Conservation (phyloP, 2,329 filamentous ascomycete genomes). For the Fusarium sp. region DNA sequence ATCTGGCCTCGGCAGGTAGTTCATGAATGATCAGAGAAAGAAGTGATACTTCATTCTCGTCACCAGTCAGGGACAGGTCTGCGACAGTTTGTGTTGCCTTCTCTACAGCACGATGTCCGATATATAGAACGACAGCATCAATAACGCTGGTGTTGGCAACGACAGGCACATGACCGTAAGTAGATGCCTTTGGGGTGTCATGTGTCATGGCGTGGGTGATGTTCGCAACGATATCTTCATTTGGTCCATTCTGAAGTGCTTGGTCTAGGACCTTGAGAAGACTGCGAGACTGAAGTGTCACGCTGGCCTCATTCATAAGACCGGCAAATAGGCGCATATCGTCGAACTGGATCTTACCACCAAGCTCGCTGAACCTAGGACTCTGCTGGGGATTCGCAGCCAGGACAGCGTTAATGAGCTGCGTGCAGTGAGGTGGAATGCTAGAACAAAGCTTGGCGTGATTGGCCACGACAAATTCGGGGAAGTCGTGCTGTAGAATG, state of each 20-base stretch:
- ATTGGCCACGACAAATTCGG: conserved; percentile 90
- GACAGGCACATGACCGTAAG: conserved; percentile 72
- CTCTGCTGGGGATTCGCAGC: conserved; percentile 78
- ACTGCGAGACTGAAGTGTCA: conserved; percentile 63
- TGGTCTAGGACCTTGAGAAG: conserved; percentile 68
- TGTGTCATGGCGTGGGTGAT: conserved; percentile 78
- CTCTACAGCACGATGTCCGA: conserved; percentile 77
- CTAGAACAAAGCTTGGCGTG: conserved; percentile 83
- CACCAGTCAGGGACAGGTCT: conserved; percentile 57
- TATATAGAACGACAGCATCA: conserved; percentile 84
- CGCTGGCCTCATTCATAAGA: conserved; percentile 69
- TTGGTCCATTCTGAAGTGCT: conserved; percentile 67
- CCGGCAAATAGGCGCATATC: conserved; percentile 75
- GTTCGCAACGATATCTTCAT: conserved; percentile 78
- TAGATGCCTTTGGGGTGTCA: conserved; percentile 65
- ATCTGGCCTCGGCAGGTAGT: conserved; percentile 79
- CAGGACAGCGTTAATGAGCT: conserved; percentile 88
- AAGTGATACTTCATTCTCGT: conserved; percentile 69
- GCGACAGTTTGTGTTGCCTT: conserved; percentile 67
- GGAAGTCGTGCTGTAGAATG: conserved; percentile 91
- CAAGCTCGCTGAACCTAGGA: conserved; percentile 75
- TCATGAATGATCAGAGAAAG: conserved; percentile 81
- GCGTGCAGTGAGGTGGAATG: conserved; percentile 84
- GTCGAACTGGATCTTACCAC: conserved; percentile 78
- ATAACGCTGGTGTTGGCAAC: conserved; percentile 76